Percentiles rank a stretch among this genome's conserved stretches.
Conservation (phyloP, 2,329 filamentous ascomycete species). For the Paraphoma sp. region DNA sequence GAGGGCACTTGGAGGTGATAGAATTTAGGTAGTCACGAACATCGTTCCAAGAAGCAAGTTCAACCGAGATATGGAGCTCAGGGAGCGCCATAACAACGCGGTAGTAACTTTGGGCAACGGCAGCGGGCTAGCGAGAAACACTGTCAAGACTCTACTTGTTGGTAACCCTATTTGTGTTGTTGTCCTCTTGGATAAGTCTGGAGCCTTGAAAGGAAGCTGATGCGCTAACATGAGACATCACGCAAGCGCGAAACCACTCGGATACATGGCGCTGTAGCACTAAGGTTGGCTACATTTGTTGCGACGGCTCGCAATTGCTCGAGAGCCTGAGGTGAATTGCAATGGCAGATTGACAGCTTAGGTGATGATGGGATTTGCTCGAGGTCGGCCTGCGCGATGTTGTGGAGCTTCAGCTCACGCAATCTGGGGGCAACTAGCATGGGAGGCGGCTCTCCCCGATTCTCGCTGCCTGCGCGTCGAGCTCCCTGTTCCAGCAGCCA, state of each 20-base stretch:
- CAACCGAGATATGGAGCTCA: too few species aligned
- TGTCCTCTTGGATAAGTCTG: background rate
- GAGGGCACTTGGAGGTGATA: constrained; percentile 22
- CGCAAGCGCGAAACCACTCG: background rate
- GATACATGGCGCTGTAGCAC: background rate
- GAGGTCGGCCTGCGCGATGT: constrained; percentile 6
- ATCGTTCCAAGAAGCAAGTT: too few species aligned
- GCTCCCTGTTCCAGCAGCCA: constrained; percentile 20
- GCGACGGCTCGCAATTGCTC: too few species aligned
- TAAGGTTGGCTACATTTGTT: background rate
- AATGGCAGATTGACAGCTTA: background rate
- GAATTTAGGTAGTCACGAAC: background rate
- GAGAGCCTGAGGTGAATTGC: background rate
- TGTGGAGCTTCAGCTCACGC: constrained; percentile 31
- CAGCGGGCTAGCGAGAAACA: too few species aligned
- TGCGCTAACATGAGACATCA: background rate
- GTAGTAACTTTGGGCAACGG: too few species aligned
- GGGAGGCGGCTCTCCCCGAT: constrained; percentile 22
- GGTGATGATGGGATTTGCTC: background rate
- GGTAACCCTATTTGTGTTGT: background rate
- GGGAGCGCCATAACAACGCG: too few species aligned
- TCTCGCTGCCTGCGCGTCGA: constrained; percentile 38
- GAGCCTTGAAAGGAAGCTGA: background rate
- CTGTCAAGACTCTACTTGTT: background rate
- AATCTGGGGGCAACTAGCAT: constrained; percentile 29